Conservation (phyloP, 306 rosid species). For the Glycine tomentella region DNA sequence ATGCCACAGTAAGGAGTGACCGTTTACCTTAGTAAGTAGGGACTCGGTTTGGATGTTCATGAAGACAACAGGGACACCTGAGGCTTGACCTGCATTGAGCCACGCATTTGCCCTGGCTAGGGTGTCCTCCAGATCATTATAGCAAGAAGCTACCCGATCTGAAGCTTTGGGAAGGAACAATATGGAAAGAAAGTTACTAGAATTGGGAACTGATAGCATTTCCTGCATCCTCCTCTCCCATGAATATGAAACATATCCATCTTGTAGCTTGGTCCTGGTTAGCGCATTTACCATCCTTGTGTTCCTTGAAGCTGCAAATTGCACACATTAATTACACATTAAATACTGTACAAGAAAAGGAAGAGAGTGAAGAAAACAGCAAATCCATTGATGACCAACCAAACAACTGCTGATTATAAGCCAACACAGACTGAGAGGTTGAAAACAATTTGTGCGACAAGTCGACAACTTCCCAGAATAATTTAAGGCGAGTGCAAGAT, state of each 20-base stretch:
- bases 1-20: too few relatives aligned
- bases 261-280: conserved; percentile 66
- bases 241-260: conserved; percentile 83
- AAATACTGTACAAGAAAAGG: not conserved
- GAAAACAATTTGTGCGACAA: too few relatives aligned
- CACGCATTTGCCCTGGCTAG: conserved; percentile 89
- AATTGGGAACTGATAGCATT: conserved; percentile 64
- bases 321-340: not conserved
- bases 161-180: conserved; percentile 89
- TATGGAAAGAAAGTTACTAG: conserved; percentile 77
- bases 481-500: too few relatives aligned
- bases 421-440: not conserved
- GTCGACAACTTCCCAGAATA: too few relatives aligned
- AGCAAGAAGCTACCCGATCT: conserved; percentile 74
- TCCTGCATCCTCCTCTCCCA: conserved; percentile 96
- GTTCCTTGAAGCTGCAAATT: conserved; percentile 71
- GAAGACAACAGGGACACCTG: conserved; percentile 84
- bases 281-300: conserved; percentile 79
- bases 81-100: conserved; percentile 84
- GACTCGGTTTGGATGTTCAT: conserved; percentile 92
- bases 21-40: conserved; percentile 81
- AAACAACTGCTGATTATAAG: not conserved
- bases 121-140: conserved; percentile 88
- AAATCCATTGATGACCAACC: not conserved
- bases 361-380: not conserved